Evolutionary conservation across 2,329 filamentous ascomycete genomes (phyloP).

Genomic region (Knoxdaviesia capensis): DNA sequence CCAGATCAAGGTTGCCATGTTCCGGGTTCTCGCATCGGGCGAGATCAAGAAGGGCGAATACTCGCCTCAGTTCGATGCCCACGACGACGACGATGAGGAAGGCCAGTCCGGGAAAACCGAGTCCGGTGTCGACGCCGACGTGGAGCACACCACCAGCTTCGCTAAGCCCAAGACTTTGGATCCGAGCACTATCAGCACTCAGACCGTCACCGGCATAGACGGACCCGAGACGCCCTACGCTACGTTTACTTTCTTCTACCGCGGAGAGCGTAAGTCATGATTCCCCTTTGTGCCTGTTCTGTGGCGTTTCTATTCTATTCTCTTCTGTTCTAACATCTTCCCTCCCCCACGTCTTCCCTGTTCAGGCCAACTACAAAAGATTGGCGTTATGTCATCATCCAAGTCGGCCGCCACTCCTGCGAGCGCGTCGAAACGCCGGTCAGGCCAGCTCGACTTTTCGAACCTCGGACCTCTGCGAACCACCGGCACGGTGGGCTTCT

Average conservation of each 20-base stretch:
- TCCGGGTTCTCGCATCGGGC: slow-evolving; percentile 82
- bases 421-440: slow-evolving; percentile 52
- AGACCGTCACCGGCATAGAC: slow-evolving; percentile 97
- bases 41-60: slow-evolving; percentile 98
- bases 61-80: slow-evolving; percentile 89
- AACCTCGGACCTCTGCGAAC: slow-evolving; percentile 68
- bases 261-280: slow-evolving; percentile 62
- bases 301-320: not conserved
- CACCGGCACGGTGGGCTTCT: slow-evolving; percentile 76
- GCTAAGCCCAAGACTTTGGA: slow-evolving; percentile 91
- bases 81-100: slow-evolving; percentile 74
- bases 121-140: slow-evolving; percentile 40
- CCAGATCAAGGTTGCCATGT: slow-evolving; percentile 95
- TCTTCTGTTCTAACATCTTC: slow-evolving; percentile 1
- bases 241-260: slow-evolving; percentile 93
- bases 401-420: slow-evolving; percentile 44
- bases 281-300: not conserved
- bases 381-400: slow-evolving; percentile 61
- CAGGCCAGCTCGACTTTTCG: slow-evolving; percentile 67
- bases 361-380: slow-evolving; percentile 82
- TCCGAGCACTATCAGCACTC: slow-evolving; percentile 92
- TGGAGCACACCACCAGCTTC: slow-evolving; percentile 95
- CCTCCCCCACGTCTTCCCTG: too few relatives aligned
- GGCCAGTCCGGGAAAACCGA: slow-evolving; percentile 10
- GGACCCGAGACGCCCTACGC: slow-evolving; percentile 92